Evolutionary conservation across 2,329 filamentous ascomycete species (phyloP), one percentile per base, ranked within the genome.

Genomic region (Madurella fahalii): DNA sequence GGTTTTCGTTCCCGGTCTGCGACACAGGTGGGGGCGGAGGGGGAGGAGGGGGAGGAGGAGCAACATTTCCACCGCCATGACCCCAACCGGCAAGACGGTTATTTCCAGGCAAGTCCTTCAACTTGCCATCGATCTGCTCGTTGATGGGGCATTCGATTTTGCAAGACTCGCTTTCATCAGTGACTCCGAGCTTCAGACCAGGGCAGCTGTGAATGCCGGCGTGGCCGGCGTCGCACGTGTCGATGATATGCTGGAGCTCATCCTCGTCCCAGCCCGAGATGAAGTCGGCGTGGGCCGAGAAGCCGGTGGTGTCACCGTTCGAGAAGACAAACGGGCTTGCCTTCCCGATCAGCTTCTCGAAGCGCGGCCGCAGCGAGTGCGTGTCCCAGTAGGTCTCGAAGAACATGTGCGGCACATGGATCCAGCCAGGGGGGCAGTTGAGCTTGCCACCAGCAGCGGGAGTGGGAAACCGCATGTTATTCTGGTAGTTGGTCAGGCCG

Each of bases 231-330:
- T 84, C 74, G 74, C 88, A 90, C 48, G 74, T 80, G 65, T 87
- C 77, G 61, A 89, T 83, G 60, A 87, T 86, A 57, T 79, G 74
- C 69, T 87, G 83, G 47, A 89, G 82, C 44, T 79, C 76, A 30
- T 74, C 68, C 58, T 80, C 75, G 61, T 90, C 82, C 88, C 88
- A 91, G 15, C 81, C 87, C 58, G 87, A 82, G 60, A 87, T 70
- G 72, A 91, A 90, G 69, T 91, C 87, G 46, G 78, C 86, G 70
- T 90, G 87, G 57, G 79, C 79, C 63, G 82, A 82, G 72, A 81
- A 89, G 53, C 87, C 87, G 11, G 87, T 88, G 17, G 77, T 74
- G 54, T 91, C 86, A 43, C 86, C 86, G 65, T 84, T 84, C 60
- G 85, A 74, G 42, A 88, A 80, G 51, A 89, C 82, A 63, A 89